Conservation (phyloP, 257 asterid genomes). For the Leptodermis oblonga region DNA sequence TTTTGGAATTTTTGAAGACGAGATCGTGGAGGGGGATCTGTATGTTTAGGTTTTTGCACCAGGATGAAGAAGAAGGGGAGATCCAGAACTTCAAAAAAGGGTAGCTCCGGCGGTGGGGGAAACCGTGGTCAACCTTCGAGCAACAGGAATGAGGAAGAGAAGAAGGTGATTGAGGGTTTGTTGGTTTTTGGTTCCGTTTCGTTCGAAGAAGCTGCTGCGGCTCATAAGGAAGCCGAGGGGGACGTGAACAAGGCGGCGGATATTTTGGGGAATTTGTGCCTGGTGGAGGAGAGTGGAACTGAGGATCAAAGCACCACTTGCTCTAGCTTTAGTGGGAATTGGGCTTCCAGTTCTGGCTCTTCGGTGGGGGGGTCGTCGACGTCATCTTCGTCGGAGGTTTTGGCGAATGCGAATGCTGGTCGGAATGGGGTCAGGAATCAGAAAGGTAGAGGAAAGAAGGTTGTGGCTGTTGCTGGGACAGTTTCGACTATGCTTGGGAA, state of each 20-base stretch:
- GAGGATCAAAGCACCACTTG: conserved; percentile 75
- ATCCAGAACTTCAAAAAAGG: conserved; percentile 34
- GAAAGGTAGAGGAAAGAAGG: conserved; percentile 54
- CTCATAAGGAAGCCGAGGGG: conserved; percentile 44
- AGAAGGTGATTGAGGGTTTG: conserved; percentile 29
- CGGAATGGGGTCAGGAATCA: conserved; percentile 31
- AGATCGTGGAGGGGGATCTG: background rate
- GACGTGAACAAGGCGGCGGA: conserved; percentile 48
- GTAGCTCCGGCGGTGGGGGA: conserved; percentile 17
- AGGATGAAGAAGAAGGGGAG: conserved; percentile 60
- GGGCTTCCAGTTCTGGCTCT: conserved; percentile 49
- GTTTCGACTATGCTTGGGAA: conserved; percentile 73
- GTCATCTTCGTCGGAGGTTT: conserved; percentile 23
- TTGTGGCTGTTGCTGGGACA: conserved; percentile 71
- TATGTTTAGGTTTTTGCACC: background rate
- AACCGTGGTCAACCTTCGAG: background rate
- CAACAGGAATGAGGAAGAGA: conserved; percentile 17
- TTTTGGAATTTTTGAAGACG: no score
- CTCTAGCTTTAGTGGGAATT: conserved; percentile 58
- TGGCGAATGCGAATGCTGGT: conserved; percentile 29
- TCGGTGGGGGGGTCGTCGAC: conserved; percentile 25
- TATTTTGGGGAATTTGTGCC: conserved; percentile 25
- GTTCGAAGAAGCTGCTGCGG: conserved; percentile 46
- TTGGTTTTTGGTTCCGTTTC: conserved; percentile 49
- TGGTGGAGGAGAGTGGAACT: conserved; percentile 22